Base-by-base conservation (phyloP, 1,139 yeast genomes). In the Yamadazyma oceani region DNA sequence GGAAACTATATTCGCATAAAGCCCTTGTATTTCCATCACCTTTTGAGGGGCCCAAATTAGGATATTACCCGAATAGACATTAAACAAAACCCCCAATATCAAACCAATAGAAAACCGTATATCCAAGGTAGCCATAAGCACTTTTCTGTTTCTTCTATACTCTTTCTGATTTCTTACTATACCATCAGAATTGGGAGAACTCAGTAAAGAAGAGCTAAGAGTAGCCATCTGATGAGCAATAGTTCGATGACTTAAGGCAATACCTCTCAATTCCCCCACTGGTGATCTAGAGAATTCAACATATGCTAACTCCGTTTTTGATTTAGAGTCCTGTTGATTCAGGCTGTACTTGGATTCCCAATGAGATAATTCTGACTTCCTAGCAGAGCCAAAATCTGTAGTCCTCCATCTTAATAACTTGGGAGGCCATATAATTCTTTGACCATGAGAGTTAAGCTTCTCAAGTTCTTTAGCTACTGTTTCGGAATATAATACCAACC, bases 271-370 rank as follows among this genome's bases (percentile, higher is more conserved):
- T 49, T 90, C 95, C 2, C 97, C 97, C 14, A 87, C 78, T 0
- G 97, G 95, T 2, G 95, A 85, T 49, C 94, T 75, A 0, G 95
- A 81, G 56, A 85, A 94, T 60, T 94, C 98, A 17, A 94, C 90
- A 54, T 94, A 94, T 0, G 97, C 97, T 44, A 92, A 66, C 54
- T 87, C 95, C 10, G 63, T 54, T 81, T 17, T 80, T 1, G 51
- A 36, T 26, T 42, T 35, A 6, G 34, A 29, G 17, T 44, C 45
- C 75, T 40, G 54, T 33, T 43, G 48, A 32, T 47, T 52, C 24
- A 43, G 46, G 36, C 55, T 52, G 38, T 40, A 43, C 35, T 57
- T 64, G 4, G 61, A 44, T 17, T 45, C 48, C 66, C 73, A 62
- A 31, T 48, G 46, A 2, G 60, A 47, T 17, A 68, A 40, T 39